These are phyloP conservation scores for Kwoniella mangroviensis DNA, from an alignment of 768 basidiomycete species.

Conservation along the genomic window DNA sequence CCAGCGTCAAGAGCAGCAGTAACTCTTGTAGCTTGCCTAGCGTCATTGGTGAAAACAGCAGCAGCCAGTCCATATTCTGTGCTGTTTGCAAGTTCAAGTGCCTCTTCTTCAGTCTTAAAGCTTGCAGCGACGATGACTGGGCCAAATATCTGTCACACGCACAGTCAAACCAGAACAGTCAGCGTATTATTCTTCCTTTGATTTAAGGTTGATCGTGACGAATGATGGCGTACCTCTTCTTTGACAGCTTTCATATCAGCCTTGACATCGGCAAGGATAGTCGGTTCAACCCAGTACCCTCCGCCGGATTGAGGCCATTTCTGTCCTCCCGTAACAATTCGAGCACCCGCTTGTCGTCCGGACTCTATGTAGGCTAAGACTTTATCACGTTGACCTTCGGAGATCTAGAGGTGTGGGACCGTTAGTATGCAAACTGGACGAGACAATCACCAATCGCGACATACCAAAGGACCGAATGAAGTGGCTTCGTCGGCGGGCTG, in stretches of 20 bases:
- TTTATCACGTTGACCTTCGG: constrained; percentile 52
- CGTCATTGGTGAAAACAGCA: constrained; percentile 78
- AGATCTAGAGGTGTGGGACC: constrained; percentile 30
- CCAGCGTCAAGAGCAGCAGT: constrained; percentile 79
- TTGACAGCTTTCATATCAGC: constrained; percentile 74
- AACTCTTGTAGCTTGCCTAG: constrained; percentile 71
- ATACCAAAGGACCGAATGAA: constrained; percentile 52
- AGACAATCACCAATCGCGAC: too few species aligned
- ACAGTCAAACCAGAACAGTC: too few species aligned
- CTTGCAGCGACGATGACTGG: constrained; percentile 81
- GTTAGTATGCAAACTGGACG: too few species aligned
- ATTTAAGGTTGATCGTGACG: too few species aligned
- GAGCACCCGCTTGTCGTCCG: constrained; percentile 76
- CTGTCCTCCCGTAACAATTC: constrained; percentile 69
- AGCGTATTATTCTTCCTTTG: too few species aligned
- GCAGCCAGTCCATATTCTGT: constrained; percentile 84
- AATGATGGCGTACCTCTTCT: constrained; percentile 4
- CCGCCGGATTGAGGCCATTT: constrained; percentile 65
- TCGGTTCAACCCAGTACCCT: constrained; percentile 86
- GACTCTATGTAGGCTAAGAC: constrained; percentile 77
- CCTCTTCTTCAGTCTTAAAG: constrained; percentile 87
- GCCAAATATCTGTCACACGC: constrained; percentile 72
- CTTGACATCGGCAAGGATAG: constrained; percentile 71
- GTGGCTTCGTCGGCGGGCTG: constrained; percentile 53
- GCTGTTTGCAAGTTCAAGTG: constrained; percentile 81